These are phyloP conservation scores for Phylloboletellus chloephorus DNA, from an alignment of 1,284 basidiomycete species.

Conservation along the genomic window DNA sequence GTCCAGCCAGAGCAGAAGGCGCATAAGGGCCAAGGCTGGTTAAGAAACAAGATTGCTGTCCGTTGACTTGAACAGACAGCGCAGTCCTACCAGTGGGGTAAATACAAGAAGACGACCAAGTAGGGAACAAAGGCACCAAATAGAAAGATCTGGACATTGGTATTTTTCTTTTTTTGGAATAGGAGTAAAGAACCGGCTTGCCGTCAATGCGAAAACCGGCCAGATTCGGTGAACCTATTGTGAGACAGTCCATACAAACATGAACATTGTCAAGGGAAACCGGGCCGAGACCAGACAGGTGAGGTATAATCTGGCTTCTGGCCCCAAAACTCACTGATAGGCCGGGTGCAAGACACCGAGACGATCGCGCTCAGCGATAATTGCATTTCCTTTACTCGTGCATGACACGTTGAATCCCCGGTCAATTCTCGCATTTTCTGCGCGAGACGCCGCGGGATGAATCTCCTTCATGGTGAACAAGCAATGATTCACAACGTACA, in stretches of 20 bases:
- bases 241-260: conserved; percentile 40
- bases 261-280: conserved; percentile 49
- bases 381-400: conserved; percentile 60
- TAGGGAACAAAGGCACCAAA: conserved; percentile 59
- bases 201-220: conserved; percentile 39
- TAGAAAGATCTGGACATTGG: conserved; percentile 44
- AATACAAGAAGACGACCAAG: conserved; percentile 60
- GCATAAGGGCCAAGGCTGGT: conserved; percentile 64
- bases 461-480: conserved; percentile 56
- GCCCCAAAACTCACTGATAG: conserved; percentile 54
- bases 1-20: conserved; percentile 70
- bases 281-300: conserved; percentile 49
- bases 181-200: conserved; percentile 13
- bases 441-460: conserved; percentile 55
- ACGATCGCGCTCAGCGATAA: conserved; percentile 51
- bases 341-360: conserved; percentile 63
- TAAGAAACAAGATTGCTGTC: conserved; percentile 1
- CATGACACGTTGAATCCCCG: conserved; percentile 57
- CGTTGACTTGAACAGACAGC: background rate
- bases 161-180: no score
- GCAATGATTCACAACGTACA: conserved; percentile 44
- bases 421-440: conserved; percentile 56
- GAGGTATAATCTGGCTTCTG: conserved; percentile 56
- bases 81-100: conserved; percentile 57
- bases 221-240: conserved; percentile 36